Conservation (phyloP, 257 asterid species). For the Lantana camara region DNA sequence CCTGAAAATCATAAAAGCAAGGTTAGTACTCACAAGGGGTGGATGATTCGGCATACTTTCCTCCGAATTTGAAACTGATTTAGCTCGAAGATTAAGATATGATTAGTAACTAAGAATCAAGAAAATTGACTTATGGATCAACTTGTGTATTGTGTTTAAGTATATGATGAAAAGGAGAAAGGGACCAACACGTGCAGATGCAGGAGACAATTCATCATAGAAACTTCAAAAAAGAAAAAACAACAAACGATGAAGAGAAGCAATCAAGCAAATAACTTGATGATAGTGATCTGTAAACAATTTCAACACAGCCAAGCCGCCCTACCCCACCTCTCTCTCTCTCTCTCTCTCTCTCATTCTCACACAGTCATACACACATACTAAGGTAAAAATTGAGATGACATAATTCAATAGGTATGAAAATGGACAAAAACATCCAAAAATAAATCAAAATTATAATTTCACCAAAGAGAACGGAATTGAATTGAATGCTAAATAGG, state of each 20-base stretch:
- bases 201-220: not conserved
- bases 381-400: conserved; percentile 14
- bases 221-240: not conserved
- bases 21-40: conserved; percentile 14
- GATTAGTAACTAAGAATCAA: too few species aligned
- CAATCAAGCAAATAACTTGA: not conserved
- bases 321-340: conserved; percentile 5
- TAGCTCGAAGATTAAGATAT: too few species aligned
- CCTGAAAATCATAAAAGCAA: conserved; percentile 51
- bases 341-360: conserved; percentile 8
- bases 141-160: not conserved
- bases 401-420: conserved; percentile 17
- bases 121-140: not conserved
- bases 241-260: not conserved
- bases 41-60: not conserved
- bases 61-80: not conserved
- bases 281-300: not conserved
- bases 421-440: conserved; percentile 15
- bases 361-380: not conserved
- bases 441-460: not conserved
- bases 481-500: conserved; percentile 5
- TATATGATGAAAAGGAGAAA: conserved; percentile 3
- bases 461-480: not conserved
- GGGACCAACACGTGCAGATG: not conserved
- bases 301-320: not conserved